phyloP scores from a whole-genome alignment of 805 yeast species.

The Hanseniaspora hatyaiensis region DNA sequence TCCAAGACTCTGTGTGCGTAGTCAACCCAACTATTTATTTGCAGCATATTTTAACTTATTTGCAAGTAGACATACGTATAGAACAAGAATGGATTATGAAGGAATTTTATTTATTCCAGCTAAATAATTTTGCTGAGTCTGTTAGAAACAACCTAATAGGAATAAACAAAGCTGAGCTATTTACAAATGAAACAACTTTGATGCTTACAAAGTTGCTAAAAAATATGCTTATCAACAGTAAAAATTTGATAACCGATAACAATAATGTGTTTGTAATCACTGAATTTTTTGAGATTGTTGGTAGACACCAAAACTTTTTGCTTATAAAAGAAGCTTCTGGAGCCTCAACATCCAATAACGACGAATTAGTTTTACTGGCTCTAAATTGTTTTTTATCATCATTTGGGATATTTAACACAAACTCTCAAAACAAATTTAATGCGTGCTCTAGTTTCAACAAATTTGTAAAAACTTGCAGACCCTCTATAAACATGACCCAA shows the following conservation, averaged over 20 bases:
- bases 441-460: constrained; percentile 85
- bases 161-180: constrained; percentile 52
- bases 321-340: constrained; percentile 32
- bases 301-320: constrained; percentile 58
- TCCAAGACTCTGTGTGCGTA: constrained; percentile 71
- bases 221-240: constrained; percentile 22
- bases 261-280: constrained; percentile 76
- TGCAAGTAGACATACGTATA: constrained; percentile 1
- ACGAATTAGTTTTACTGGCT: constrained; percentile 45
- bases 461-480: constrained; percentile 66
- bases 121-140: constrained; percentile 67
- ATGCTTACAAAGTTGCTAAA: constrained; percentile 30
- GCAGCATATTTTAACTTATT: constrained; percentile 38
- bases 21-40: constrained; percentile 51
- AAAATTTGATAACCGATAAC: constrained; percentile 33
- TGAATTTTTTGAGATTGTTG: constrained; percentile 70
- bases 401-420: constrained; percentile 66
- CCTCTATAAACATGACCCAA: constrained; percentile 40
- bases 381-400: constrained; percentile 69
- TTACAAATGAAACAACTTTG: constrained; percentile 51
- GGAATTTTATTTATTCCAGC: constrained; percentile 78
- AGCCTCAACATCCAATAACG: constrained; percentile 23
- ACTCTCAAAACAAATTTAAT: constrained; percentile 65
- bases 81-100: constrained; percentile 62
- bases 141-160: constrained; percentile 67